A percentile compares a stretch with the other conserved stretches of the same genome.
phyloP scores from a whole-genome alignment of 2,329 filamentous ascomycete species.

The Xylariaceae sp. region DNA sequence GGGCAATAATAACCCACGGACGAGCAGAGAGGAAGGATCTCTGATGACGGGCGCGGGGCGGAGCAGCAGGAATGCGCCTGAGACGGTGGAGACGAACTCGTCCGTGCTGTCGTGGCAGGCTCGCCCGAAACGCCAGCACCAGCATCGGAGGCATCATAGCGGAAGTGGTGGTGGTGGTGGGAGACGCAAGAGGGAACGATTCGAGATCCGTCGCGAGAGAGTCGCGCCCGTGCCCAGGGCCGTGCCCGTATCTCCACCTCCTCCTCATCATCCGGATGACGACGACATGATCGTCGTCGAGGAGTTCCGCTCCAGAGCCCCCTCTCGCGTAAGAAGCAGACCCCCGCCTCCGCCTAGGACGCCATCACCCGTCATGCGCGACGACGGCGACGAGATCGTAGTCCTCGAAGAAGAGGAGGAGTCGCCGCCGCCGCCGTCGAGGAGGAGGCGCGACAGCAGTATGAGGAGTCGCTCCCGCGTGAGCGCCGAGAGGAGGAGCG shows the following conservation, averaged over 20 bases:
- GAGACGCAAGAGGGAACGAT: slow-evolving; percentile 21
- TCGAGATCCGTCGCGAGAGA: slow-evolving; percentile 25
- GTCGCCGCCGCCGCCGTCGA: slow-evolving; percentile 24
- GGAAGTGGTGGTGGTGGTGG: neutral
- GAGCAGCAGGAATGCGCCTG: slow-evolving; percentile 15
- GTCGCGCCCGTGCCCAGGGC: slow-evolving; percentile 7
- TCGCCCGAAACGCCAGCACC: slow-evolving; percentile 18
- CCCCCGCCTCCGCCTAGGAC: slow-evolving; percentile 24
- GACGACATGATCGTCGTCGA: slow-evolving; percentile 31
- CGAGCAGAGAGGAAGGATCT: slow-evolving; percentile 26
- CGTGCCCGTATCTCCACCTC: slow-evolving; percentile 7
- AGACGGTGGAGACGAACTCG: slow-evolving; percentile 21
- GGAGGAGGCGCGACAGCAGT: too few relatives aligned
- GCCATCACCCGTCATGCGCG: slow-evolving; percentile 14
- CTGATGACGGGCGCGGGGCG: slow-evolving; percentile 28
- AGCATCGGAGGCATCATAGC: slow-evolving; percentile 8
- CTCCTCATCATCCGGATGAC: slow-evolving; percentile 21
- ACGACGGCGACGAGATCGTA: slow-evolving; percentile 35
- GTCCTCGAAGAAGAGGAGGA: slow-evolving; percentile 35
- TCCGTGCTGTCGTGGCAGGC: slow-evolving; percentile 29
- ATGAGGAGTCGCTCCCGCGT: too few relatives aligned
- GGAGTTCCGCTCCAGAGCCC: slow-evolving; percentile 16
- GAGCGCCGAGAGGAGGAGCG: slow-evolving; percentile 24
- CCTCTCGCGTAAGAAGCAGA: slow-evolving; percentile 7
- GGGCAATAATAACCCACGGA: slow-evolving; percentile 22